Evolutionary conservation across 345 rosid genomes (phyloP).

Genomic region (Rhizophora mangle): DNA sequence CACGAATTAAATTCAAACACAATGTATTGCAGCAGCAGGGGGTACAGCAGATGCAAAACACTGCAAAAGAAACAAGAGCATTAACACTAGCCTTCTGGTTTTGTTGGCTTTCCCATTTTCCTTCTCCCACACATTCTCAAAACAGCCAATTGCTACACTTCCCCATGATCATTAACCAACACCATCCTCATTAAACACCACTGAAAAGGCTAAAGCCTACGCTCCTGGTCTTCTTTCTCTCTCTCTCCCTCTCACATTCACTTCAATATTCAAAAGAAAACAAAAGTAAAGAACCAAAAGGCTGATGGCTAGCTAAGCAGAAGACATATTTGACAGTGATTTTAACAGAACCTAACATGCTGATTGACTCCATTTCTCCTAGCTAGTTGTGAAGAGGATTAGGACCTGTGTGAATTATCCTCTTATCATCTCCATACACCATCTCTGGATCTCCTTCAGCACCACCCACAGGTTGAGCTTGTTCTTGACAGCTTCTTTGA

Average conservation of each 20-base stretch:
- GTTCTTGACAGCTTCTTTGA: constrained; percentile 20
- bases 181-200: constrained; percentile 28
- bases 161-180: not conserved
- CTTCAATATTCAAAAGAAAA: constrained; percentile 25
- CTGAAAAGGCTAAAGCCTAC: constrained; percentile 49
- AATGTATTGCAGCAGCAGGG: constrained; percentile 16
- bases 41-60: constrained; percentile 18
- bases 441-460: constrained; percentile 36
- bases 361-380: not conserved
- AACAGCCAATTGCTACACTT: constrained; percentile 12
- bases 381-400: constrained; percentile 85
- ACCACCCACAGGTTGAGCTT: constrained; percentile 17
- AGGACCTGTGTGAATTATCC: constrained; percentile 86
- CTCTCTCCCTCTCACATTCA: constrained; percentile 10
- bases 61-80: constrained; percentile 55
- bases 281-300: not conserved
- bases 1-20: constrained; percentile 28
- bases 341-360: constrained; percentile 8
- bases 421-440: constrained; percentile 73
- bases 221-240: constrained; percentile 27
- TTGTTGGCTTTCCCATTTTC: not conserved
- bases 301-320: not conserved
- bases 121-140: not conserved
- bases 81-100: constrained; percentile 43
- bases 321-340: constrained; percentile 5